phyloP scores from a whole-genome alignment of 2,329 filamentous ascomycete genomes.

The Venturiaceae sp. region DNA sequence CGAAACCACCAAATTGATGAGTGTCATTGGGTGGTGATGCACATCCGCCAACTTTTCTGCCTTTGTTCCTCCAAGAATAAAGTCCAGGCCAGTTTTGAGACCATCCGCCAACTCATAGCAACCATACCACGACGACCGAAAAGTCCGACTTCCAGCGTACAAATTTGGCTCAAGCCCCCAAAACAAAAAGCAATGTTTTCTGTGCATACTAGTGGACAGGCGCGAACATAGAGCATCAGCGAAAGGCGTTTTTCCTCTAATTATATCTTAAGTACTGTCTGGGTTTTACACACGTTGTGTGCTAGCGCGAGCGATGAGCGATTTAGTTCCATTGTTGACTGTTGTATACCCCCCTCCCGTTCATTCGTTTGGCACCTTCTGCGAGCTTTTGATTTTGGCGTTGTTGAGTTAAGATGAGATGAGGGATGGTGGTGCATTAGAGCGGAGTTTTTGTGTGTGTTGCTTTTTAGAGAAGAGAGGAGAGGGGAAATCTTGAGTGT shows the following conservation, averaged over 20 bases:
- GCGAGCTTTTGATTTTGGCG: not conserved
- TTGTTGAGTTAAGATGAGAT: not conserved
- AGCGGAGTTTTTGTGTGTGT: not conserved
- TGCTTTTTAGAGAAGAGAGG: not conserved
- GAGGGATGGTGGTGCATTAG: not conserved
- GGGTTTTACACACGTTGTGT: not conserved
- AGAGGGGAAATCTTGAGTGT: too few species aligned
- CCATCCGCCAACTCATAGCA: not conserved
- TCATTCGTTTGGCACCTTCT: not conserved
- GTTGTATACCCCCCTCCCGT: not conserved
- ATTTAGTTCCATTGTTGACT: not conserved
- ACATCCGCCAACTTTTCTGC: not conserved
- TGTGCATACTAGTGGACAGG: not conserved
- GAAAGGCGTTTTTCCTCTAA: not conserved
- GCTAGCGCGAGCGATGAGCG: not conserved
- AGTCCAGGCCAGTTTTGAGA: not conserved
- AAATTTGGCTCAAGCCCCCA: not conserved
- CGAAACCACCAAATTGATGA: slow-evolving; percentile 4
- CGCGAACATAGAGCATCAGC: slow-evolving; percentile 3
- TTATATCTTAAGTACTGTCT: not conserved
- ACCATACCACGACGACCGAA: not conserved
- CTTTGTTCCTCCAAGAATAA: too few species aligned
- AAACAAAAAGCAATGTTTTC: not conserved
- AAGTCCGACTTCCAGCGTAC: not conserved
- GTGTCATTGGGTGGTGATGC: not conserved